Evolutionary conservation across 306 rosid genomes (phyloP).

Genomic region (Casuarina glauca): DNA sequence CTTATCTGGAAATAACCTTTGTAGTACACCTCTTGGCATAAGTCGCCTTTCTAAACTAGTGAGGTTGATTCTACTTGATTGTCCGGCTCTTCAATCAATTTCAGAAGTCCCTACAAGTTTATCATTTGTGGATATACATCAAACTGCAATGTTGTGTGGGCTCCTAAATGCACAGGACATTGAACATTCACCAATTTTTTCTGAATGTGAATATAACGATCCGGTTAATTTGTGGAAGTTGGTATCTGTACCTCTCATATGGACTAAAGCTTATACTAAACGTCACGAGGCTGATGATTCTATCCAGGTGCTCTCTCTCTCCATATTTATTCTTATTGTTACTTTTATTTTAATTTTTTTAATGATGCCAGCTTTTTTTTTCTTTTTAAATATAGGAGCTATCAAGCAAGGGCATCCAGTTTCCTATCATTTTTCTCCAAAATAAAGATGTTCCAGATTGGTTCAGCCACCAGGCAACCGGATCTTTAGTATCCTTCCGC

Average conservation of each 20-base stretch:
- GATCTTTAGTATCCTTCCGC: neutral
- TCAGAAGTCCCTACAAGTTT: neutral
- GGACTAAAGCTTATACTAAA: no score
- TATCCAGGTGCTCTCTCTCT: neutral
- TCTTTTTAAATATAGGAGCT: neutral
- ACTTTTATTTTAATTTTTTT: no score
- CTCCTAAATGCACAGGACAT: no score
- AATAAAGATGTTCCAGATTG: neutral
- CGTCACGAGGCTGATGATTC: no score
- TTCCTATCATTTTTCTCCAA: neutral
- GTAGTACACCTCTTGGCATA: neutral
- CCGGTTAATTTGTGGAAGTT: no score
- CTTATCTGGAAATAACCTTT: neutral
- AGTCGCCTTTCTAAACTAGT: neutral
- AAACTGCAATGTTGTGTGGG: neutral
- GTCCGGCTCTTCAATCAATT: neutral
- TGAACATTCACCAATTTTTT: no score
- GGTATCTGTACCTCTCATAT: no score
- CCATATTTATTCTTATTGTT: neutral
- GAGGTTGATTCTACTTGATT: neutral
- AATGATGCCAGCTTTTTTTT: no score
- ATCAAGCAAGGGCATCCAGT: neutral
- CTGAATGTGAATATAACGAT: no score
- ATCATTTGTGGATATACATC: neutral
- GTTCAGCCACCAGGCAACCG: neutral